Conservation (phyloP, 768 basidiomycete genomes). For the Mycena epipterygia region DNA sequence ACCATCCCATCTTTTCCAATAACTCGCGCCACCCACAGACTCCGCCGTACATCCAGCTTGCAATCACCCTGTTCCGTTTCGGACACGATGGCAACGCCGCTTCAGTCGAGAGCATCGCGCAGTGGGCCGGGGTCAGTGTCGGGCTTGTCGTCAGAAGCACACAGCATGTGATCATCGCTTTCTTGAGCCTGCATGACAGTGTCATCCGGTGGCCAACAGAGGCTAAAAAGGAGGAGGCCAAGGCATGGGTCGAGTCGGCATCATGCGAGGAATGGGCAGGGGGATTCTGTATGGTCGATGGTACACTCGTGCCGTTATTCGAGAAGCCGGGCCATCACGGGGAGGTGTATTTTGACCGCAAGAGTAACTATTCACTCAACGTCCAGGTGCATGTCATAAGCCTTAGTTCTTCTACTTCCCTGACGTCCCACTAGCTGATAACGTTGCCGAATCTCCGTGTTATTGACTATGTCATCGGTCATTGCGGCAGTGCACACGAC, state of each 20-base stretch:
- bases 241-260: conserved; percentile 36
- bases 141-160: conserved; percentile 41
- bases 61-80: conserved; percentile 42
- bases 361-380: conserved; percentile 46
- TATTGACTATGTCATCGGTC: conserved; percentile 35
- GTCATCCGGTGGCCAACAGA: conserved; percentile 37
- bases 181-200: conserved; percentile 36
- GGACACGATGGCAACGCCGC: conserved; percentile 49
- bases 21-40: conserved; percentile 38
- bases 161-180: conserved; percentile 35
- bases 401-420: neutral
- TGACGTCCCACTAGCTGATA: conserved; percentile 34
- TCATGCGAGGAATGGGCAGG: conserved; percentile 45
- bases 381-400: conserved; percentile 40
- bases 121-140: conserved; percentile 41
- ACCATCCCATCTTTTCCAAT: conserved; percentile 45
- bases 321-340: conserved; percentile 42
- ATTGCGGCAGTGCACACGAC: conserved; percentile 45
- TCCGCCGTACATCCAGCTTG: conserved; percentile 46
- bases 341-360: conserved; percentile 28
- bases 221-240: conserved; percentile 40
- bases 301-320: conserved; percentile 47
- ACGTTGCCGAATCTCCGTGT: conserved; percentile 25
- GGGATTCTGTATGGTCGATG: conserved; percentile 43
- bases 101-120: conserved; percentile 38